Evolutionary conservation across 2,329 filamentous ascomycete species (phyloP), one percentile per base, ranked within the genome.

Genomic region (Alternaria postmessia): DNA sequence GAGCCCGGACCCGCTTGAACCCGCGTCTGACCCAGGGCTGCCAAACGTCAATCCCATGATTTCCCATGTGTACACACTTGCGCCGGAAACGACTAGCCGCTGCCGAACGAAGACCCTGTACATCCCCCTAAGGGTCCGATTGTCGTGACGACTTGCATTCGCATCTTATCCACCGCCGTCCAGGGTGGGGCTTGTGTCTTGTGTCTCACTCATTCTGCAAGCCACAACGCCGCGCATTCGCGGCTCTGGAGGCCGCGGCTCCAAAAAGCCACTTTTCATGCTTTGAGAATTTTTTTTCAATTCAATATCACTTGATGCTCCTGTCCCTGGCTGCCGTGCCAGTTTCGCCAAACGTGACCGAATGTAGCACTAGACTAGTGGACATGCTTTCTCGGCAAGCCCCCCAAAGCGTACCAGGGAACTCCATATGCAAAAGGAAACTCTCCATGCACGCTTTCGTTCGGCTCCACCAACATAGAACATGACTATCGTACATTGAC

Each of bases 361-460:
- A 49, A 59, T 53, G 24, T 43, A 56, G 52, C 60, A 36, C 51
- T 32, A 39, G 47, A 26, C 59, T 52, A 42, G 48, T 59, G 14
- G n/a, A 32, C 12, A 36, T 48, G 39, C 42, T 41, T 51, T 47
- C 61, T 59, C 63, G 51, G 57, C 55, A 57, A 43, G 32, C 48
- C 32, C 42, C 39, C 47, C 48, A 51, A 64, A 24, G 47, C 20
- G 59, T 61, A 65, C 61, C 63, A 53, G 61, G 58, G 34, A 68
- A 75, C 65, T 61, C 68, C 63, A 48, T 64, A 66, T 64, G 62
- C 67, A 70, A 69, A 70, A 69, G 36, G 54, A 64, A 42, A 16
- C 30, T 47, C 51, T 41, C 54, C 59, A 57, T 53, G 62, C 57
- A 62, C 59, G 60, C 54, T 51, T 65, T 59, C 58, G 52, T 51